These are phyloP conservation scores for Evansstolkia leycettana DNA, from an alignment of 495 filamentous ascomycete species.

Conservation along the genomic window DNA sequence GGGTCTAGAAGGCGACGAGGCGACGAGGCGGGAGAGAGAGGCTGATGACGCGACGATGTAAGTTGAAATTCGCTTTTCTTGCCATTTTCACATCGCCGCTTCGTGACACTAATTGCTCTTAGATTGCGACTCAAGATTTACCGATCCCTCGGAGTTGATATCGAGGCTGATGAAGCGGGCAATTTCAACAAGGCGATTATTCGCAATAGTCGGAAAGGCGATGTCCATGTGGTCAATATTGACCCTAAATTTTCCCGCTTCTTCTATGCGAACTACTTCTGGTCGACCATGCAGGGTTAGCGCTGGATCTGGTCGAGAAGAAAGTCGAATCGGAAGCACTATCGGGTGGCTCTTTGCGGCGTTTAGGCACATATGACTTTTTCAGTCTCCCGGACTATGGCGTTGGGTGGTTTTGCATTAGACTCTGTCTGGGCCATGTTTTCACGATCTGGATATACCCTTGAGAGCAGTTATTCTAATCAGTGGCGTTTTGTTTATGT, in stretches of 20 bases:
- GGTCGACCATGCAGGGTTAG: slow-evolving; percentile 61
- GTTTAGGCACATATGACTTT: neutral
- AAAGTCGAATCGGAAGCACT: neutral
- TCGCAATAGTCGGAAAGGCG: slow-evolving; percentile 73
- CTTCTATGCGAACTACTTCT: slow-evolving; percentile 95
- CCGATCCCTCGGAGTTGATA: slow-evolving; percentile 78
- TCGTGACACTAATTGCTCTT: slow-evolving; percentile 6
- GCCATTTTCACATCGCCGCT: neutral
- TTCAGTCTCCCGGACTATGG: no score
- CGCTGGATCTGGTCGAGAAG: neutral
- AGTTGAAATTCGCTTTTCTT: slow-evolving; percentile 9
- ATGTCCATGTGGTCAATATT: slow-evolving; percentile 90
- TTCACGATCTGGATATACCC: no score
- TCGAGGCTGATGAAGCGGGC: slow-evolving; percentile 69
- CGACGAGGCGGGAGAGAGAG: slow-evolving; percentile 46
- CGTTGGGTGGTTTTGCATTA: no score
- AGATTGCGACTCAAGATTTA: slow-evolving; percentile 84
- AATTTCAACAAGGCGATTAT: slow-evolving; percentile 80
- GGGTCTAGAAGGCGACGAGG: slow-evolving; percentile 51
- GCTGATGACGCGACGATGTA: slow-evolving; percentile 44
- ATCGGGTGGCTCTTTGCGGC: neutral
- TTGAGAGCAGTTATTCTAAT: no score
- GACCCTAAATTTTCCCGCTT: slow-evolving; percentile 82
- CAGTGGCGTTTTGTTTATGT: neutral
- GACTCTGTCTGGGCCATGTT: no score